Percentiles rank a stretch among this genome's conserved stretches.
Evolutionary conservation across 495 filamentous ascomycete genomes (phyloP).

Genomic region (Hypoxylon cercidicola): DNA sequence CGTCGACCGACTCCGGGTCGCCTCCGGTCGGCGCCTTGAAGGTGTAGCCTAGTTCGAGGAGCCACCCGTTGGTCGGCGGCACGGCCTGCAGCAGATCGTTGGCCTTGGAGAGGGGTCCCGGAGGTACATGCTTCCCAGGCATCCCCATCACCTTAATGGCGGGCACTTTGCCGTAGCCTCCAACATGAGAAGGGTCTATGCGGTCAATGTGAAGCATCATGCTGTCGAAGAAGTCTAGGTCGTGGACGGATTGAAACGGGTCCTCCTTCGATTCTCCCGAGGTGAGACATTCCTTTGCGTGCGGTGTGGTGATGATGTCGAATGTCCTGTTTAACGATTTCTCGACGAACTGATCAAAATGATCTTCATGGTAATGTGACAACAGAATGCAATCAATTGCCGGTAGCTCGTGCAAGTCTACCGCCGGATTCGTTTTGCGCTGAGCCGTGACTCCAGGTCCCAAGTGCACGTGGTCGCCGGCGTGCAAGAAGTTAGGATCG

Average conservation of each 20-base stretch:
- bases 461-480: slow-evolving; percentile 74
- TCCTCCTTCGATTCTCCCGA: slow-evolving; percentile 49
- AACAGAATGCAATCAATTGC: slow-evolving; percentile 69
- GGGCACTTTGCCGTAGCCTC: slow-evolving; percentile 37
- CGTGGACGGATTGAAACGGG: slow-evolving; percentile 64
- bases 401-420: slow-evolving; percentile 71
- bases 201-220: slow-evolving; percentile 60
- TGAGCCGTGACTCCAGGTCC: slow-evolving; percentile 68
- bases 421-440: slow-evolving; percentile 66
- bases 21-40: slow-evolving; percentile 22
- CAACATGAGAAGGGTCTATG: slow-evolving; percentile 14
- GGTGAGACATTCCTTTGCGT: slow-evolving; percentile 66
- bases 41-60: slow-evolving; percentile 70
- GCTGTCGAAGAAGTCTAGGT: slow-evolving; percentile 65
- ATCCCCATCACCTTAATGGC: slow-evolving; percentile 70
- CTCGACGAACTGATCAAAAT: slow-evolving; percentile 73
- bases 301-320: slow-evolving; percentile 72
- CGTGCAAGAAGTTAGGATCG: slow-evolving; percentile 78
- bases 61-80: slow-evolving; percentile 78
- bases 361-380: slow-evolving; percentile 74
- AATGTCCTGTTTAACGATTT: slow-evolving; percentile 64
- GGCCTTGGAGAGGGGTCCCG: slow-evolving; percentile 54
- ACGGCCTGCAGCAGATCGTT: slow-evolving; percentile 72
- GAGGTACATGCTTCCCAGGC: slow-evolving; percentile 77
- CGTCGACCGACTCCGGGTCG: slow-evolving; percentile 48